Base-by-base conservation (phyloP, 345 rosid genomes). In the Nasturtium officinale region DNA sequence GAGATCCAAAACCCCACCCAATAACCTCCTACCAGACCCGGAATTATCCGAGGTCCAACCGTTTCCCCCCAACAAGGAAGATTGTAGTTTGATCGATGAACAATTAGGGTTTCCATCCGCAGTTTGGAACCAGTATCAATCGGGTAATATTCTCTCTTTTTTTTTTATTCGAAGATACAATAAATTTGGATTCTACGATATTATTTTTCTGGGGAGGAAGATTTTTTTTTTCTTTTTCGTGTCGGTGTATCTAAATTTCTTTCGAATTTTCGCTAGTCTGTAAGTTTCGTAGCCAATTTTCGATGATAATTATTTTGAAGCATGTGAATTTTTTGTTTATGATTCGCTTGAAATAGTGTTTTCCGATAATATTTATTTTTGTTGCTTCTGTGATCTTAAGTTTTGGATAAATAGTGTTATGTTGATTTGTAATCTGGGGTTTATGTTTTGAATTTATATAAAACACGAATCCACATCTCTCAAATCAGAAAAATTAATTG, bases 21-120 rank as follows among this genome's bases (percentile, higher is more conserved):
- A 23, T 28, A 23, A 28, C 0, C 2, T 1, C 16, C 2, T 20
- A 71, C 77, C 76, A 77, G 80, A 71, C 77, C 77, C 80, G 80
- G 63, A 6, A 25, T 25, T 1, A 71, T 59, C 62, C 16, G 80
- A 58, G 76, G 76, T 70, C 71, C 76, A 70, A 70, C 65, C 71
- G 75, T 53, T 35, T 55, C 35, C 16, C 28, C 42, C 2, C 33
- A 57, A 29, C 30, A 35, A 47, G 53, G 32, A 20, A 35, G 70
- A 57, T 26, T 26, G 28, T 35, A 16, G 45, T 20, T 32, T 23
- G 29, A 65, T 76, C 70, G 69, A 17, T 62, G 79, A 65, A 42
- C 55, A 65, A 50, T 52, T 71, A 77, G 80, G 77, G 80, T 58
- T 71, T 71, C 73, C 43, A 17, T 26, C 51, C 66, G 50, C 61